Evolutionary conservation across 129 eudicot species (phyloP).

Genomic region (Chrysanthemum seticuspe): DNA sequence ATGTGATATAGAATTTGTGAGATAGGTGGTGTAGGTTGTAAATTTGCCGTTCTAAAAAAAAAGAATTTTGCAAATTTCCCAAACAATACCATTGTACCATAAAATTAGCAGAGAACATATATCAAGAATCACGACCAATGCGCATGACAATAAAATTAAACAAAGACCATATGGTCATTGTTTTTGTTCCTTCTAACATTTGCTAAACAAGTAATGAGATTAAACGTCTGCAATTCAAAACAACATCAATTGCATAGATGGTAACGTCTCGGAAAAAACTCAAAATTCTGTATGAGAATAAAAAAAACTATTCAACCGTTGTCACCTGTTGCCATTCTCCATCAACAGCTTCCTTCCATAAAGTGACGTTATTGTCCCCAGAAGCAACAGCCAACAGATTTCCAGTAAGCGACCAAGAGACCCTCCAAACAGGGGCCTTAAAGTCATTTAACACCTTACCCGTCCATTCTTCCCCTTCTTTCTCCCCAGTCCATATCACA

Average conservation of each 20-base stretch:
- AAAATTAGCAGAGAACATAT: no score
- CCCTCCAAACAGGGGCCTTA: slow-evolving; percentile 43
- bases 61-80: no score
- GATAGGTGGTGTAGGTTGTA: no score
- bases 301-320: slow-evolving; percentile 27
- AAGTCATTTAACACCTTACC: slow-evolving; percentile 41
- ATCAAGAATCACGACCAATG: no score
- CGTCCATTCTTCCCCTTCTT: slow-evolving; percentile 36
- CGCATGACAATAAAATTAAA: slow-evolving; percentile 9
- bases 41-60: no score
- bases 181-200: slow-evolving; percentile 18
- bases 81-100: no score
- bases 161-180: slow-evolving; percentile 20
- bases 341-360: slow-evolving; percentile 42
- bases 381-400: slow-evolving; percentile 41
- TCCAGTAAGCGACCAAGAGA: slow-evolving; percentile 42
- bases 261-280: not conserved
- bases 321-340: slow-evolving; percentile 44
- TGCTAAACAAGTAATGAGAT: slow-evolving; percentile 18
- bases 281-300: slow-evolving; percentile 1
- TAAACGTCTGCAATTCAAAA: slow-evolving; percentile 21
- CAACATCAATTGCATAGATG: slow-evolving; percentile 13
- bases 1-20: no score
- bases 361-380: slow-evolving; percentile 41
- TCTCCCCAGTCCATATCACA: slow-evolving; percentile 36